Evolutionary conservation across 208 protist genomes (phyloP).

Genomic region (Novymonas esmeraldas): DNA sequence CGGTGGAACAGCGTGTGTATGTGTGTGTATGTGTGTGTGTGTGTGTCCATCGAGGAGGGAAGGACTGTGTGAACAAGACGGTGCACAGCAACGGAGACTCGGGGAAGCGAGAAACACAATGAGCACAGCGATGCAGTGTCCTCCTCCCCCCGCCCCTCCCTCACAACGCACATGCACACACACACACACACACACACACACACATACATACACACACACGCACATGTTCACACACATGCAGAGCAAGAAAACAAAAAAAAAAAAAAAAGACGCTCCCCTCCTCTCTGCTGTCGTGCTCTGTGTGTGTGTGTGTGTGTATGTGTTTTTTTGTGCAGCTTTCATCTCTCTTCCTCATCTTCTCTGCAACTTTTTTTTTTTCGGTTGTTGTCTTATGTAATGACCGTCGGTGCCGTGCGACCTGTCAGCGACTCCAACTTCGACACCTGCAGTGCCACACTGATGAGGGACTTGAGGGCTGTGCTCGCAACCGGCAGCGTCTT

Average conservation of each 20-base stretch:
- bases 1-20: no score
- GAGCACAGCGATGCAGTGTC: background rate
- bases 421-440: slow-evolving; percentile 89
- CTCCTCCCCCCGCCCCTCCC: background rate
- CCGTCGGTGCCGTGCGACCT: slow-evolving; percentile 92
- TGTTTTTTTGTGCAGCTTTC: no score
- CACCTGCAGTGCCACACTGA: slow-evolving; percentile 84
- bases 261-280: no score
- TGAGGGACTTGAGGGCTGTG: slow-evolving; percentile 80
- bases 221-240: background rate
- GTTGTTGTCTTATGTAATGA: slow-evolving; percentile 90
- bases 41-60: no score
- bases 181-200: background rate
- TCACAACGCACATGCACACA: background rate
- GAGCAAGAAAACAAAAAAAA: no score
- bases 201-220: background rate
- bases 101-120: background rate
- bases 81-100: no score
- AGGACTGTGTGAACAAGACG: background rate
- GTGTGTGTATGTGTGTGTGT: no score
- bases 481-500: slow-evolving; percentile 48
- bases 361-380: background rate
- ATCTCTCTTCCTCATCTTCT: no score
- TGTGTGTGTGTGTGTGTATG: no score
- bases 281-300: no score